Conservation (phyloP, 2,329 filamentous ascomycete genomes). For the Chaetomiaceae sp. region DNA sequence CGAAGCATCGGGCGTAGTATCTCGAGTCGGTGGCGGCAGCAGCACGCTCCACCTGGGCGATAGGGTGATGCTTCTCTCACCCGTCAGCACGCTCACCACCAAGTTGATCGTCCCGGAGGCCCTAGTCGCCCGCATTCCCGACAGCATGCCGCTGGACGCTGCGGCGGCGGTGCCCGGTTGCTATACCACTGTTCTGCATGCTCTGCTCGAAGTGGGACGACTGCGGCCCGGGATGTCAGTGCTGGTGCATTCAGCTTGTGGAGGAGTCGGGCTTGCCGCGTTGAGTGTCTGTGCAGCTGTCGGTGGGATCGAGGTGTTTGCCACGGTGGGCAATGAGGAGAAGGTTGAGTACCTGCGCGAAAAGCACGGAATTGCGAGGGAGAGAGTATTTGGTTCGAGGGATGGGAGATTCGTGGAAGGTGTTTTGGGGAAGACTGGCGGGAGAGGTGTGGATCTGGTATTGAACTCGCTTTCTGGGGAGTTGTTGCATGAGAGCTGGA, state of each 20-base stretch:
- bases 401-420: constrained; percentile 32
- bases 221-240: constrained; percentile 22
- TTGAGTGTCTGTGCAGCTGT: constrained; percentile 30
- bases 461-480: constrained; percentile 41
- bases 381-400: constrained; percentile 35
- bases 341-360: constrained; percentile 34
- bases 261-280: constrained; percentile 34
- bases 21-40: not conserved
- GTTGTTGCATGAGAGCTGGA: constrained; percentile 40
- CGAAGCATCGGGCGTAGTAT: constrained; percentile 3
- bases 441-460: constrained; percentile 36
- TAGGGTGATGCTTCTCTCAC: not conserved
- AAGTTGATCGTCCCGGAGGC: not conserved
- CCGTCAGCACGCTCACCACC: not conserved
- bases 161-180: constrained; percentile 26
- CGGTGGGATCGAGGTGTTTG: constrained; percentile 33
- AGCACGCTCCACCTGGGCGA: not conserved
- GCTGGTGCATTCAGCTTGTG: constrained; percentile 35
- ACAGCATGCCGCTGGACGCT: constrained; percentile 21
- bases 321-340: constrained; percentile 34
- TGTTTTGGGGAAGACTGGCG: constrained; percentile 29
- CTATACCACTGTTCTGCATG: constrained; percentile 27
- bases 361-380: constrained; percentile 28
- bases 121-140: constrained; percentile 23
- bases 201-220: constrained; percentile 24